Evolutionary conservation across 805 yeast genomes (phyloP).

Genomic region (Debaryomyces maramus): DNA sequence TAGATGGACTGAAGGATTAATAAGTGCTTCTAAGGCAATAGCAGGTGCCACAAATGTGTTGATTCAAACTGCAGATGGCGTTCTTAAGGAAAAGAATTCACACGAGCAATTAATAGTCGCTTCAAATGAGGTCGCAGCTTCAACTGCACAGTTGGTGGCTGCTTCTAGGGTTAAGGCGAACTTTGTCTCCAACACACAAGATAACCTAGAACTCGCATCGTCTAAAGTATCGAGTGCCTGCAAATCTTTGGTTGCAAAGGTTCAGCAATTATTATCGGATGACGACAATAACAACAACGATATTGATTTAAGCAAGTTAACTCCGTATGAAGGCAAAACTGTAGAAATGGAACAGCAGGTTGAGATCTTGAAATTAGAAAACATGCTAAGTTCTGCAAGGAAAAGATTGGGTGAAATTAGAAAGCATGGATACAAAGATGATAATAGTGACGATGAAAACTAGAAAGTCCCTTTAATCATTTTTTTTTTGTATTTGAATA

Average conservation of each 20-base stretch:
- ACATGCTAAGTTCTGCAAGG: conserved; percentile 67
- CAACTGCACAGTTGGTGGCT: conserved; percentile 89
- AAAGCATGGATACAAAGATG: conserved; percentile 71
- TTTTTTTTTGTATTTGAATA: too few species aligned
- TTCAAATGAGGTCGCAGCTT: conserved; percentile 87
- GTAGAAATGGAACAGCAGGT: conserved; percentile 93
- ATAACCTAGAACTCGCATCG: conserved; percentile 65
- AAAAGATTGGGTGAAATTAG: conserved; percentile 83
- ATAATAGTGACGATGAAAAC: conserved; percentile 51
- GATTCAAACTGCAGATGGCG: conserved; percentile 85
- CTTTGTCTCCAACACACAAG: conserved; percentile 74
- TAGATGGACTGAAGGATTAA: conserved; percentile 91
- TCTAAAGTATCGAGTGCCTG: conserved; percentile 75
- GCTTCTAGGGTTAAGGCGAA: conserved; percentile 86
- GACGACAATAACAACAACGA: conserved; percentile 34
- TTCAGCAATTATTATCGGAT: conserved; percentile 55
- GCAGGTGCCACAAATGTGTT: conserved; percentile 81
- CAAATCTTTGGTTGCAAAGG: conserved; percentile 66
- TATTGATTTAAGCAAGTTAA: conserved; percentile 65
- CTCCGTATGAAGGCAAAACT: conserved; percentile 80
- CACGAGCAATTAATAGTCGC: conserved; percentile 88
- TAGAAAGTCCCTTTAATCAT: too few species aligned
- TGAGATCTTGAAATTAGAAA: conserved; percentile 80
- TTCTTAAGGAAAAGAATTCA: conserved; percentile 58
- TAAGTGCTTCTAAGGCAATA: conserved; percentile 85